These are phyloP conservation scores for Kregervanrija delftensis DNA, from an alignment of 805 yeast species.

Conservation along the genomic window DNA sequence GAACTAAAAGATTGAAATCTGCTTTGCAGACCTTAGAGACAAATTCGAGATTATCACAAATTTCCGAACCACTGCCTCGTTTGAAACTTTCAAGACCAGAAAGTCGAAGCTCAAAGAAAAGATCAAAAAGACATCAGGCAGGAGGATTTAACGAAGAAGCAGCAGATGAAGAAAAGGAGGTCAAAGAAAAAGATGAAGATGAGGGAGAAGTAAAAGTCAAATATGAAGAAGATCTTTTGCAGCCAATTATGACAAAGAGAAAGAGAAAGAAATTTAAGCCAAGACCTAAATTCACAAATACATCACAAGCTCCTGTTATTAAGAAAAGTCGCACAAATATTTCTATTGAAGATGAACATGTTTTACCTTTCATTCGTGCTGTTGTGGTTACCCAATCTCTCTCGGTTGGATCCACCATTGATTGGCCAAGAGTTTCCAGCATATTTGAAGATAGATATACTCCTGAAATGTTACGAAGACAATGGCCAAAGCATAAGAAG, in stretches of 20 bases:
- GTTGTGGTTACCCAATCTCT: slow-evolving; percentile 65
- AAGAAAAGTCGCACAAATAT: slow-evolving; percentile 20
- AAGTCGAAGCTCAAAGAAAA: too few species aligned
- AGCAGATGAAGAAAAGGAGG: not conserved
- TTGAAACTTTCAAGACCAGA: too few species aligned
- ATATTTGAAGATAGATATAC: slow-evolving; percentile 36
- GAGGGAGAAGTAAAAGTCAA: slow-evolving; percentile 4
- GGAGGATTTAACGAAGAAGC: not conserved
- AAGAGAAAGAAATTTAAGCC: slow-evolving; percentile 23
- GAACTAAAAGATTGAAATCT: too few species aligned
- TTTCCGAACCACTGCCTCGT: too few species aligned
- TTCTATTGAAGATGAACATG: slow-evolving; percentile 32
- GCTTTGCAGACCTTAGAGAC: too few species aligned
- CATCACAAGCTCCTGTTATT: slow-evolving; percentile 11
- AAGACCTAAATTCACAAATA: slow-evolving; percentile 6
- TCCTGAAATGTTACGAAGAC: slow-evolving; percentile 43
- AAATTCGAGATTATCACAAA: too few species aligned
- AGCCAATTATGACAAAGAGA: slow-evolving; percentile 23
- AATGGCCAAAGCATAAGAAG: slow-evolving; percentile 66
- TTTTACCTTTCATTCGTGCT: slow-evolving; percentile 51
- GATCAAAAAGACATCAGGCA: not conserved
- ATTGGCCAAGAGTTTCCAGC: slow-evolving; percentile 55
- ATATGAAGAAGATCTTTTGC: slow-evolving; percentile 18
- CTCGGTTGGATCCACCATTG: slow-evolving; percentile 43
- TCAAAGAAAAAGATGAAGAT: not conserved